These are phyloP conservation scores for Mycena galopus DNA, from an alignment of 768 basidiomycete genomes.

Conservation along the genomic window DNA sequence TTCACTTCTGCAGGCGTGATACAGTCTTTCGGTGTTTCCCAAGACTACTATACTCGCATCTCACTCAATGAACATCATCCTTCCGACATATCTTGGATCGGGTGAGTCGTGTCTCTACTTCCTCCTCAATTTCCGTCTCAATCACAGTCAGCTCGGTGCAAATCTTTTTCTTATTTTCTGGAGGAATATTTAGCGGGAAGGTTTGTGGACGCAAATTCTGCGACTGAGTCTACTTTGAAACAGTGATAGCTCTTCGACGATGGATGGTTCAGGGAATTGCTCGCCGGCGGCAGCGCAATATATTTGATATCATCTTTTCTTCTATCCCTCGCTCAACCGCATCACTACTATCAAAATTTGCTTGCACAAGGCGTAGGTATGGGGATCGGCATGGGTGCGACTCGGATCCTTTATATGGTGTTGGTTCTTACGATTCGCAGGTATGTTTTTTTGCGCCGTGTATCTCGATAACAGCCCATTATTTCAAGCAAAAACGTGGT, in stretches of 20 bases:
- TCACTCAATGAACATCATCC: not conserved
- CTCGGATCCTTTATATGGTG: too few species aligned
- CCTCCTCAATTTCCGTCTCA: not conserved
- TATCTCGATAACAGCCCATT: too few species aligned
- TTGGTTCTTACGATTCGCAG: too few species aligned
- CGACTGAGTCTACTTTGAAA: too few species aligned
- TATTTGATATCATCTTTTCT: not conserved
- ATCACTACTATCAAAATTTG: not conserved
- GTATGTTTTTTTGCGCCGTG: too few species aligned
- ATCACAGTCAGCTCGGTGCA: not conserved
- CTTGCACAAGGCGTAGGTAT: not conserved
- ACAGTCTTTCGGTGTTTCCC: not conserved
- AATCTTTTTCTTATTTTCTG: not conserved
- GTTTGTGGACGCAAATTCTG: too few species aligned
- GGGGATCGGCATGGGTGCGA: not conserved
- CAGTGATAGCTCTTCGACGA: not conserved
- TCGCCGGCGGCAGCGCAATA: not conserved
- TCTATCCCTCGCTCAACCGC: not conserved
- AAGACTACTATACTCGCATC: not conserved
- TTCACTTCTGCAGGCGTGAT: not conserved
- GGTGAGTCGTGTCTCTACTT: not conserved
- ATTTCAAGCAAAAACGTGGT: too few species aligned
- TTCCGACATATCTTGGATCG: not conserved
- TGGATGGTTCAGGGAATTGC: not conserved
- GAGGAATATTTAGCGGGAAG: not conserved